Evolutionary conservation across 2,329 filamentous ascomycete genomes (phyloP).

Genomic region (Eutypa lata): DNA sequence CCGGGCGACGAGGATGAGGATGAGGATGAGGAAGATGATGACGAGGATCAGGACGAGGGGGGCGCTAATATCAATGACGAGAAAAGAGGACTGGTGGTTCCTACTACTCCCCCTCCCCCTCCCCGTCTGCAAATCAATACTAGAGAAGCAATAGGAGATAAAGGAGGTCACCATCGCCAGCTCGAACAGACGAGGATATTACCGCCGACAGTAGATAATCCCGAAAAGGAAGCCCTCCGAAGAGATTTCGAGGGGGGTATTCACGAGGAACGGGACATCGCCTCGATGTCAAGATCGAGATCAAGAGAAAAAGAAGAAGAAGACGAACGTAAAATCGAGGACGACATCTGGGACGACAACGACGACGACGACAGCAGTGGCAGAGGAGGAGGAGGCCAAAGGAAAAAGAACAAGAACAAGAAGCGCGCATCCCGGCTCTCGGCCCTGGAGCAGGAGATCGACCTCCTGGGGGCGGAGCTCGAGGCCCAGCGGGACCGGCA

Average conservation of each 20-base stretch:
- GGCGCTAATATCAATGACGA: background rate
- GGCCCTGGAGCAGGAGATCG: slow-evolving; percentile 6
- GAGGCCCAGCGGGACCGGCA: background rate
- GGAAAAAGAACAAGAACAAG: background rate
- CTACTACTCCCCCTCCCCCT: too few relatives aligned
- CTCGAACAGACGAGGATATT: too few relatives aligned
- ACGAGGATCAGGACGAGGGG: background rate
- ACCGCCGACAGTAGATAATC: slow-evolving; percentile 2
- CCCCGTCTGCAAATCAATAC: too few relatives aligned
- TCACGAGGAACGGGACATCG: background rate
- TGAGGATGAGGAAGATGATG: slow-evolving; percentile 5
- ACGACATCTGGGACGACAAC: background rate
- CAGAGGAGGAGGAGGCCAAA: too few relatives aligned
- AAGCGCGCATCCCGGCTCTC: background rate
- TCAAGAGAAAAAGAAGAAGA: background rate
- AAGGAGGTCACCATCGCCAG: background rate
- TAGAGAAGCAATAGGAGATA: background rate
- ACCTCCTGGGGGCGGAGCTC: slow-evolving; percentile 7
- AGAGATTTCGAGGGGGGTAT: slow-evolving; percentile 15
- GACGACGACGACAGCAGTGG: too few relatives aligned
- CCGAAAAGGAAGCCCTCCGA: slow-evolving; percentile 18
- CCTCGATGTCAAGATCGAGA: background rate
- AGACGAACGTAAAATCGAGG: slow-evolving; percentile 2
- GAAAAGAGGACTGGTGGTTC: too few relatives aligned
- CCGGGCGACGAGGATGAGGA: slow-evolving; percentile 27